Evolutionary conservation across 2,329 filamentous ascomycete species (phyloP), one percentile per base, ranked within the genome.

Genomic region (Sporothrix phasma): DNA sequence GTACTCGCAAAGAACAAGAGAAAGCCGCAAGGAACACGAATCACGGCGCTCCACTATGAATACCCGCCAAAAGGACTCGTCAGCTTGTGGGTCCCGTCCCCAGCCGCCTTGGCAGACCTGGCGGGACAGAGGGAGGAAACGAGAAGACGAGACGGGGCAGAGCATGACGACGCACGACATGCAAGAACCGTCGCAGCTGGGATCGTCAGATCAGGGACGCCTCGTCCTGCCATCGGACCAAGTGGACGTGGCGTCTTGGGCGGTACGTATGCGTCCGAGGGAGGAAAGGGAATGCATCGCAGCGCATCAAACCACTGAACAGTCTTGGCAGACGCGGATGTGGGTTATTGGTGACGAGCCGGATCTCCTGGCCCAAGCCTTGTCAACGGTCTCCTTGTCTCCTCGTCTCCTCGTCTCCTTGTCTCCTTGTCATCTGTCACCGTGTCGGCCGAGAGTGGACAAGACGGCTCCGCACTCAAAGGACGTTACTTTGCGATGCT

Each of bases 31-130:
- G 15, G 5, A 17, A 54, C n/a, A 5, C 31, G 56, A 31, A 63
- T 19, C 49, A 39, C 31, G 34, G 41, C 17, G 39, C 39, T 41
- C 53, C 58, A 45, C 29, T 39, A 24, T 53, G n/a, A n/a, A n/a
- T n/a, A n/a, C n/a, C 54, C 8, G 54, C 24, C 51, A 54, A 54
- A 34, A 45, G 62, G 62, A 51, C 62, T 64, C 62, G 62, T 64
- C 54, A 64, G 62, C 62, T 19, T 60, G 62, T 64, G 62, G 62
- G 62, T 64, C 62, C 53, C 43, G 51, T 41, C 39, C 41, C 51
- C 22, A 59, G 51, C 62, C 62, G 61, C 29, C 61, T 63, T 58
- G 61, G 51, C 61, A 54, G 26, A 37, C 11, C 34, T n/a, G 17
- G 29, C 17, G 37, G 29, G 26, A 11, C 22, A 34, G 26, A 7